Conservation (phyloP, 2,329 filamentous ascomycete genomes). For the Mycosphaerelloides madeirae region DNA sequence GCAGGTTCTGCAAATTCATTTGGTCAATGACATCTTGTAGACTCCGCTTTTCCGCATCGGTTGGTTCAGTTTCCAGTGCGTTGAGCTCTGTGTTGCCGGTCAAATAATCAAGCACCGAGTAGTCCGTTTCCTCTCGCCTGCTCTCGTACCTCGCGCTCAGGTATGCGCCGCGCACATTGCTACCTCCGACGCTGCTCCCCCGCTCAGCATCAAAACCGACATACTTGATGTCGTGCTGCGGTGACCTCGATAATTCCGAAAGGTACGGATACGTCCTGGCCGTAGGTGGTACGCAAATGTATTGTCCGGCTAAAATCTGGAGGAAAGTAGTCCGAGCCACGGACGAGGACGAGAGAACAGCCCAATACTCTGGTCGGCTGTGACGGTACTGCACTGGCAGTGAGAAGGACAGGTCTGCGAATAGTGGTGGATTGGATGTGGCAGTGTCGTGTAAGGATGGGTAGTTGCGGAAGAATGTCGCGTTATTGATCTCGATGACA, state of each 20-base stretch:
- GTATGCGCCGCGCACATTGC: constrained; percentile 68
- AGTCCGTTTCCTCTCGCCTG: constrained; percentile 78
- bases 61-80: constrained; percentile 53
- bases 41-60: constrained; percentile 41
- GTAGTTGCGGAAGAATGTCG: constrained; percentile 77
- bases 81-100: constrained; percentile 80
- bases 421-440: constrained; percentile 41
- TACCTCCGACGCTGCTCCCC: constrained; percentile 48
- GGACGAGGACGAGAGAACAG: constrained; percentile 73
- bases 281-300: constrained; percentile 69
- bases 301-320: constrained; percentile 68
- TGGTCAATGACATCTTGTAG: constrained; percentile 63
- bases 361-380: constrained; percentile 62
- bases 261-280: constrained; percentile 77
- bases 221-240: constrained; percentile 71
- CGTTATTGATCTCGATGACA: constrained; percentile 65
- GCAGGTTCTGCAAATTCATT: constrained; percentile 62
- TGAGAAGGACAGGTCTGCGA: constrained; percentile 64
- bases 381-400: constrained; percentile 50
- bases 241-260: constrained; percentile 52
- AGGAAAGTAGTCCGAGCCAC: constrained; percentile 79
- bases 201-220: constrained; percentile 83
- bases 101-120: constrained; percentile 75
- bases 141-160: constrained; percentile 89
- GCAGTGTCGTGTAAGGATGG: constrained; percentile 46